Evolutionary conservation across 2,329 filamentous ascomycete species (phyloP).

Genomic region (Talaromyces sp.): DNA sequence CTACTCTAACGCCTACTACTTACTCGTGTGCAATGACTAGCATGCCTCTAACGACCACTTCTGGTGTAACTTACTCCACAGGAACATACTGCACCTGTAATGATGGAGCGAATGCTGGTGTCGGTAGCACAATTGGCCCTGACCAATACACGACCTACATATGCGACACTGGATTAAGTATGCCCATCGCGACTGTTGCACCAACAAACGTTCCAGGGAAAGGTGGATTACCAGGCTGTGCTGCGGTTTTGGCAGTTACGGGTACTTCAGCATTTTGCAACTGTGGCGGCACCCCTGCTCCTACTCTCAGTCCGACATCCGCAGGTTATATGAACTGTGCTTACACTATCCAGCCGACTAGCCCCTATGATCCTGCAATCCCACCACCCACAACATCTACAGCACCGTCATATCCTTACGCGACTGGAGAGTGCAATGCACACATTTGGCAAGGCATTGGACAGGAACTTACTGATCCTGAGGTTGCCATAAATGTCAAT

Average conservation of each 20-base stretch:
- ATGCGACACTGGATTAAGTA: too few relatives aligned
- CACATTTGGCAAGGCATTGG: neutral
- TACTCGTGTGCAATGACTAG: too few relatives aligned
- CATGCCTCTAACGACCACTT: too few relatives aligned
- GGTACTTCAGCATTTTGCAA: neutral
- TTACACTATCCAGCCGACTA: neutral
- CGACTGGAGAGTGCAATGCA: neutral
- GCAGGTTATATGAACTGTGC: neutral
- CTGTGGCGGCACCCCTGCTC: neutral
- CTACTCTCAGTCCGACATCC: neutral
- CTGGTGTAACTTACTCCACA: too few relatives aligned
- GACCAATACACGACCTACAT: too few relatives aligned
- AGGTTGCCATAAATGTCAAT: too few relatives aligned
- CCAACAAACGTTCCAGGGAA: neutral
- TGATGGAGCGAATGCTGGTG: too few relatives aligned
- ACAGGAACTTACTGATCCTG: too few relatives aligned
- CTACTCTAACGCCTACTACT: neutral
- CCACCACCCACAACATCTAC: neutral
- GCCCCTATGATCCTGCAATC: neutral
- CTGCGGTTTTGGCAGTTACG: neutral
- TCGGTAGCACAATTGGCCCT: too few relatives aligned
- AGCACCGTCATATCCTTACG: neutral
- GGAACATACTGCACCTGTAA: too few relatives aligned
- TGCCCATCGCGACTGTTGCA: too few relatives aligned
- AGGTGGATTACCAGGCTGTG: neutral